A percentile compares a stretch with the other conserved stretches of the same genome.
Evolutionary conservation across 345 rosid genomes (phyloP).

Genomic region (Ceriops zippeliana): DNA sequence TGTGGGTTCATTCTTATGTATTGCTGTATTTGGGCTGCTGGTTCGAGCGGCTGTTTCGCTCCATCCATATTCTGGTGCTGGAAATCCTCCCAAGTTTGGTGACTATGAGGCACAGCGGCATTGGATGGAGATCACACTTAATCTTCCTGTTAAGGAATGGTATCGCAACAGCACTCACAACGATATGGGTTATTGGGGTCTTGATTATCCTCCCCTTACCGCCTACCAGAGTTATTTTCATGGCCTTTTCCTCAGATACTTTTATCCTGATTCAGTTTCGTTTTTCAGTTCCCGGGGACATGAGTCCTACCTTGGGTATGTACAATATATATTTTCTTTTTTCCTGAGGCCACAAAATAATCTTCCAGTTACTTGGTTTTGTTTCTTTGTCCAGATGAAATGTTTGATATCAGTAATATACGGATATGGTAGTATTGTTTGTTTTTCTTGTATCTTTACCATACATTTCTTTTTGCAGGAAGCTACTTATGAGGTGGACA

Average conservation of each 20-base stretch:
- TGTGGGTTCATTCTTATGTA: slow-evolving; percentile 40
- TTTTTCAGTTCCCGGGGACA: slow-evolving; percentile 69
- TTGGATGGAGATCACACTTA: slow-evolving; percentile 97
- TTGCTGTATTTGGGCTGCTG: slow-evolving; percentile 60
- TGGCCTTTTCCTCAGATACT: slow-evolving; percentile 56
- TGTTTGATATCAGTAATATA: background rate
- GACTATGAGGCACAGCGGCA: slow-evolving; percentile 96
- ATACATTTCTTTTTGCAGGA: slow-evolving; percentile 46
- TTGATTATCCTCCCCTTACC: slow-evolving; percentile 95
- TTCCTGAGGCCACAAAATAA: too few species aligned
- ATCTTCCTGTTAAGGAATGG: slow-evolving; percentile 67
- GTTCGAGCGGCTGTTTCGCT: slow-evolving; percentile 66
- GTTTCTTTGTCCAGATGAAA: background rate
- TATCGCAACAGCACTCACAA: slow-evolving; percentile 62
- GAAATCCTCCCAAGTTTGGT: slow-evolving; percentile 72
- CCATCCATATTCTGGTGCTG: slow-evolving; percentile 83
- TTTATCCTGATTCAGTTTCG: slow-evolving; percentile 64
- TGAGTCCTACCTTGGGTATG: slow-evolving; percentile 78
- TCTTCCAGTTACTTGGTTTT: background rate
- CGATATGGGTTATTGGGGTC: slow-evolving; percentile 89
- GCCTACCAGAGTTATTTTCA: slow-evolving; percentile 92
- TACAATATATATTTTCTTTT: background rate
- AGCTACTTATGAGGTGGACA: slow-evolving; percentile 88
- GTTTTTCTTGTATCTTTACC: background rate
- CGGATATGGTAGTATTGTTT: too few species aligned